phyloP scores from a whole-genome alignment of 768 basidiomycete genomes.

The Boletellus emodensis region DNA sequence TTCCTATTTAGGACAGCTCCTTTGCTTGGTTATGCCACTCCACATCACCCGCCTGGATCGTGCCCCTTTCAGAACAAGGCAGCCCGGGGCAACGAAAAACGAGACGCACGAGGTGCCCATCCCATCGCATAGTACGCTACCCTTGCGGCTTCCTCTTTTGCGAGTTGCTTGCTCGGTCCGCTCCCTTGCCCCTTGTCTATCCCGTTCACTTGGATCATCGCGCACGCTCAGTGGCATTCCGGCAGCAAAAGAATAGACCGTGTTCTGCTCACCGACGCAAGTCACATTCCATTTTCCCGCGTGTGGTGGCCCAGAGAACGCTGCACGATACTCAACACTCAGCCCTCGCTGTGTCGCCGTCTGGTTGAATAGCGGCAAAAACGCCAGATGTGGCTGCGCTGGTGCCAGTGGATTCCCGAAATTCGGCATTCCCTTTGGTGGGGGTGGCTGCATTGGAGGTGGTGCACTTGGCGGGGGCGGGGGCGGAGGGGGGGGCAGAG shows the following conservation, averaged over 20 bases:
- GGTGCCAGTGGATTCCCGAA: constrained; percentile 57
- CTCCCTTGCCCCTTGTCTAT: constrained; percentile 61
- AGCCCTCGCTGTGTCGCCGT: constrained; percentile 63
- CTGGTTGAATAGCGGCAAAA: constrained; percentile 73
- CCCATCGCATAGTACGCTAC: constrained; percentile 73
- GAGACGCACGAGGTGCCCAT: constrained; percentile 50
- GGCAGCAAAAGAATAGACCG: neutral
- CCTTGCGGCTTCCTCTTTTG: constrained; percentile 74
- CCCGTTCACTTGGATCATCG: constrained; percentile 53
- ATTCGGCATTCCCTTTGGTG: constrained; percentile 28
- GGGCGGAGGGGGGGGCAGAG: too few relatives aligned
- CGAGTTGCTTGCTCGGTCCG: constrained; percentile 69
- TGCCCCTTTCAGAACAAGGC: neutral
- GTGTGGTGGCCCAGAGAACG: constrained; percentile 63
- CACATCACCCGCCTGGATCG: constrained; percentile 18
- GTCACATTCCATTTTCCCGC: constrained; percentile 62
- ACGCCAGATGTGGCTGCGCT: constrained; percentile 60
- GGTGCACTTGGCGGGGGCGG: constrained; percentile 29
- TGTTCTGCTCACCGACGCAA: constrained; percentile 58
- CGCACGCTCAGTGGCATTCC: constrained; percentile 2
- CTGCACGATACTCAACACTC: constrained; percentile 54
- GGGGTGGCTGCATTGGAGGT: constrained; percentile 35
- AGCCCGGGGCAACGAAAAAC: neutral
- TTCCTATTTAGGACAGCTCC: constrained; percentile 20
- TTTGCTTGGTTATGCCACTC: neutral